phyloP scores from a whole-genome alignment of 768 basidiomycete species.

The Pleurotus ostreatus region DNA sequence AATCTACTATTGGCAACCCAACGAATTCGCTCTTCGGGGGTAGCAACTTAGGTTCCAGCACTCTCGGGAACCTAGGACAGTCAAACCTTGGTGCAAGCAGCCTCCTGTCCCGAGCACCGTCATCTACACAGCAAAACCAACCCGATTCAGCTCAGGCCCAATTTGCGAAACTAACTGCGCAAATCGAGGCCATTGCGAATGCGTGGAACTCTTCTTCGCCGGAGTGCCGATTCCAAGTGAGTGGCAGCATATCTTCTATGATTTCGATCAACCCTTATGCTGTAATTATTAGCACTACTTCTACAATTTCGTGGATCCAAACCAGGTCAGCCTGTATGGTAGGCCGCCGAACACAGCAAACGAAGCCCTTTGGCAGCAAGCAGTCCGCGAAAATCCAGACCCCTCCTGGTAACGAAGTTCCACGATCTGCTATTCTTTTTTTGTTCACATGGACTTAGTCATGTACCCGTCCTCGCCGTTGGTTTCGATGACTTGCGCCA shows the following conservation, averaged over 20 bases:
- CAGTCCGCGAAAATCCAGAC: slow-evolving; percentile 78
- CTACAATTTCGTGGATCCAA: slow-evolving; percentile 79
- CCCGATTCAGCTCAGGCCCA: slow-evolving; percentile 56
- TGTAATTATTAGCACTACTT: slow-evolving; percentile 58
- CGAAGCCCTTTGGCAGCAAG: slow-evolving; percentile 74
- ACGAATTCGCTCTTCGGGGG: slow-evolving; percentile 11
- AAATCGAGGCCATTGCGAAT: slow-evolving; percentile 58
- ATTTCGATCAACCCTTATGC: not conserved
- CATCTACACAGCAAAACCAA: slow-evolving; percentile 38
- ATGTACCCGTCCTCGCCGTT: slow-evolving; percentile 75
- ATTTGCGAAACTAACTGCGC: slow-evolving; percentile 46
- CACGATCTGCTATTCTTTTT: not conserved
- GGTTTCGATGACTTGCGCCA: slow-evolving; percentile 81
- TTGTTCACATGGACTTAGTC: slow-evolving; percentile 32
- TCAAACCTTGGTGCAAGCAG: slow-evolving; percentile 29
- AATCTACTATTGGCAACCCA: slow-evolving; percentile 13
- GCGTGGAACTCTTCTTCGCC: slow-evolving; percentile 71
- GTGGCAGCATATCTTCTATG: not conserved
- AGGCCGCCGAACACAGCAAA: slow-evolving; percentile 71
- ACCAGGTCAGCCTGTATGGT: slow-evolving; percentile 58
- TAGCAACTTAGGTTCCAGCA: slow-evolving; percentile 14
- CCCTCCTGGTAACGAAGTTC: slow-evolving; percentile 55
- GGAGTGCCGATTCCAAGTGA: slow-evolving; percentile 78
- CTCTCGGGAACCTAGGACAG: slow-evolving; percentile 13
- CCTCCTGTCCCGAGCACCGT: slow-evolving; percentile 34